A percentile compares a stretch with the other conserved stretches of the same genome.
phyloP scores from a whole-genome alignment of 2,329 filamentous ascomycete genomes.

The Cyanodermella asteris region DNA sequence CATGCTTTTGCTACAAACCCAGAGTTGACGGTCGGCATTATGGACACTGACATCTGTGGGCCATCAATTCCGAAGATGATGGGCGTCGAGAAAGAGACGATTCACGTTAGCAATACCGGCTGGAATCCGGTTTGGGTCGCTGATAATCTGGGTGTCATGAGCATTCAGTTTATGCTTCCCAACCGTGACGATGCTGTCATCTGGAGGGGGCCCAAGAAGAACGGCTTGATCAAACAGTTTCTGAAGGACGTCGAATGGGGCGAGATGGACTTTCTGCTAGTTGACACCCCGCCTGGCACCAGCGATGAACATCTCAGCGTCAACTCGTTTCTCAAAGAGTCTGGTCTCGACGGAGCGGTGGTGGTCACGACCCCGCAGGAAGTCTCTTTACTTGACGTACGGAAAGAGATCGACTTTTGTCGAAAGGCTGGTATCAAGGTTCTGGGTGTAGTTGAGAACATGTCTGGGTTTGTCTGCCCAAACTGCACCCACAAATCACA shows the following conservation, averaged over 20 bases:
- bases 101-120: slow-evolving; percentile 70
- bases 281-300: slow-evolving; percentile 89
- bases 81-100: slow-evolving; percentile 82
- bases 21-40: slow-evolving; percentile 64
- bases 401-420: slow-evolving; percentile 97
- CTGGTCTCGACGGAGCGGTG: slow-evolving; percentile 80
- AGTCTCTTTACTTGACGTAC: slow-evolving; percentile 71
- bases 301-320: slow-evolving; percentile 90
- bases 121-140: slow-evolving; percentile 93
- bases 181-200: slow-evolving; percentile 88
- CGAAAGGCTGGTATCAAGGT: slow-evolving; percentile 77
- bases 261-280: slow-evolving; percentile 73
- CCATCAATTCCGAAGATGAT: slow-evolving; percentile 98
- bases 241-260: slow-evolving; percentile 97
- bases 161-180: slow-evolving; percentile 93
- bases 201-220: slow-evolving; percentile 96
- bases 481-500: slow-evolving; percentile 61
- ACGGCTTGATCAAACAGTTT: slow-evolving; percentile 93
- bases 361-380: slow-evolving; percentile 91
- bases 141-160: slow-evolving; percentile 91
- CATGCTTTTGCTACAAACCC: slow-evolving; percentile 74
- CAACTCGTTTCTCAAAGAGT: slow-evolving; percentile 75
- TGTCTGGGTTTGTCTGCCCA: slow-evolving; percentile 91
- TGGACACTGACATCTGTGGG: slow-evolving; percentile 96
- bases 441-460: slow-evolving; percentile 86